Conservation (phyloP, 208 protist genomes). For the Borovskyia barvae region DNA sequence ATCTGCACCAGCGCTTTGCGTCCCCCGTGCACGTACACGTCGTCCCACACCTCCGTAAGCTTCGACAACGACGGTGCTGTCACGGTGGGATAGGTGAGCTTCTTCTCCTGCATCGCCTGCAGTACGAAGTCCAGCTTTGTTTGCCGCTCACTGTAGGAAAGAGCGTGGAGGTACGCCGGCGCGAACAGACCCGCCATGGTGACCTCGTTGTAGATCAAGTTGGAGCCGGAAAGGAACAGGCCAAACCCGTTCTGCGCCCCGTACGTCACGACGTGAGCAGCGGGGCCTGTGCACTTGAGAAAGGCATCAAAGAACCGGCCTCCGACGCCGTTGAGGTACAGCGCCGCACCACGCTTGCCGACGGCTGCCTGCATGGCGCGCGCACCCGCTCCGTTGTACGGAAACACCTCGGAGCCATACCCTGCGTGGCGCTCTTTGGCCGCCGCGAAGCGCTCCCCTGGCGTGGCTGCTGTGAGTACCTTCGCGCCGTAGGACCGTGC, state of each 20-base stretch:
- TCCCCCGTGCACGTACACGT: conserved; percentile 67
- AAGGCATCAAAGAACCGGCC: conserved; percentile 64
- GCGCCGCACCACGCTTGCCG: conserved; percentile 32
- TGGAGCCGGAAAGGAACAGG: conserved; percentile 59
- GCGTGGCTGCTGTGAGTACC: conserved; percentile 62
- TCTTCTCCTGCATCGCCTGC: conserved; percentile 25
- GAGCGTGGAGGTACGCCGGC: conserved; percentile 36
- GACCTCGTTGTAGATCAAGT: conserved; percentile 74
- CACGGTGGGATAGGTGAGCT: conserved; percentile 51
- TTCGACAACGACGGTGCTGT: conserved; percentile 48
- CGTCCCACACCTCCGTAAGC: conserved; percentile 70
- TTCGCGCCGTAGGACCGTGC: conserved; percentile 37
- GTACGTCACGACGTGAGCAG: conserved; percentile 68
- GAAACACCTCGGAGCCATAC: conserved; percentile 51
- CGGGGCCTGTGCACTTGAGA: conserved; percentile 50
- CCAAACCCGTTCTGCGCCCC: conserved; percentile 76
- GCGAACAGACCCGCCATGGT: conserved; percentile 70
- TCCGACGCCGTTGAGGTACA: conserved; percentile 78
- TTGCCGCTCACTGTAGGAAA: conserved; percentile 57
- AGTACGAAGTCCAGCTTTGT: conserved; percentile 69
- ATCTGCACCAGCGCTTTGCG: conserved; percentile 58
- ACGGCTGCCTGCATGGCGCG: conserved; percentile 42
- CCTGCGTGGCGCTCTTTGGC: conserved; percentile 59
- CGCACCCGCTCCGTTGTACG: conserved; percentile 61
- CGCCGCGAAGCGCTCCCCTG: conserved; percentile 54